Percentiles rank a stretch among this genome's conserved stretches.
phyloP scores from a whole-genome alignment of 495 filamentous ascomycete species.

The Chaetomium cochliodes region DNA sequence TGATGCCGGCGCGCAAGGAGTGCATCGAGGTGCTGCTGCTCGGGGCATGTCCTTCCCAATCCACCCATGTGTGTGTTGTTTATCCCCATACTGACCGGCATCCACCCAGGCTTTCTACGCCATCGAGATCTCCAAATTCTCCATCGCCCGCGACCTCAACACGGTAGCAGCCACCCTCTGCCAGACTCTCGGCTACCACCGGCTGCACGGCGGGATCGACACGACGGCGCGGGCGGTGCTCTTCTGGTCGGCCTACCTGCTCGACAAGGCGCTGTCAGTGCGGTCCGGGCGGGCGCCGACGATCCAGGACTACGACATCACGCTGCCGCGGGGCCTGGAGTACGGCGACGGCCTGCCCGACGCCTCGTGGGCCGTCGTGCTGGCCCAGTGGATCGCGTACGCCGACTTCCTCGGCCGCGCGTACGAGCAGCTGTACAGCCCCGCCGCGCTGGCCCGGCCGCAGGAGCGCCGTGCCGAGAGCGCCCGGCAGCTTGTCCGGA shows the following conservation, averaged over 20 bases:
- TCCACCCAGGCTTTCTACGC: slow-evolving; percentile 49
- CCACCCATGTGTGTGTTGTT: not conserved
- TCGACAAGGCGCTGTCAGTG: slow-evolving; percentile 62
- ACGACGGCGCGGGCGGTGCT: slow-evolving; percentile 45
- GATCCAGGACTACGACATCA: slow-evolving; percentile 66
- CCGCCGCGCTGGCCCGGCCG: slow-evolving; percentile 53
- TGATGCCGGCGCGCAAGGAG: slow-evolving; percentile 58
- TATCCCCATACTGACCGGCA: not conserved
- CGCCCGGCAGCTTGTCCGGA: slow-evolving; percentile 34
- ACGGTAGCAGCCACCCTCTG: slow-evolving; percentile 58
- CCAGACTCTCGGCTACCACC: slow-evolving; percentile 64
- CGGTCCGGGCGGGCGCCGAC: slow-evolving; percentile 60
- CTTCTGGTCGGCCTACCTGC: slow-evolving; percentile 65
- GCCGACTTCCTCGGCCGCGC: slow-evolving; percentile 57
- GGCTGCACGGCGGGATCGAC: slow-evolving; percentile 36
- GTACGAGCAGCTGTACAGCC: slow-evolving; percentile 62
- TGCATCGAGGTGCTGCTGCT: slow-evolving; percentile 59
- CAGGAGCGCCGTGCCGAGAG: slow-evolving; percentile 46
- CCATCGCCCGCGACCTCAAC: slow-evolving; percentile 61
- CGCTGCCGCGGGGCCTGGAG: slow-evolving; percentile 41
- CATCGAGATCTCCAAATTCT: slow-evolving; percentile 62
- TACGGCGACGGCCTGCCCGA: slow-evolving; percentile 35
- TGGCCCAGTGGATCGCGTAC: slow-evolving; percentile 52
- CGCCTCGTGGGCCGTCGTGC: slow-evolving; percentile 36
- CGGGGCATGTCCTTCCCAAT: slow-evolving; percentile 43